phyloP scores from a whole-genome alignment of 495 filamentous ascomycete genomes.

The Hyphodiscus hymeniophilus region DNA sequence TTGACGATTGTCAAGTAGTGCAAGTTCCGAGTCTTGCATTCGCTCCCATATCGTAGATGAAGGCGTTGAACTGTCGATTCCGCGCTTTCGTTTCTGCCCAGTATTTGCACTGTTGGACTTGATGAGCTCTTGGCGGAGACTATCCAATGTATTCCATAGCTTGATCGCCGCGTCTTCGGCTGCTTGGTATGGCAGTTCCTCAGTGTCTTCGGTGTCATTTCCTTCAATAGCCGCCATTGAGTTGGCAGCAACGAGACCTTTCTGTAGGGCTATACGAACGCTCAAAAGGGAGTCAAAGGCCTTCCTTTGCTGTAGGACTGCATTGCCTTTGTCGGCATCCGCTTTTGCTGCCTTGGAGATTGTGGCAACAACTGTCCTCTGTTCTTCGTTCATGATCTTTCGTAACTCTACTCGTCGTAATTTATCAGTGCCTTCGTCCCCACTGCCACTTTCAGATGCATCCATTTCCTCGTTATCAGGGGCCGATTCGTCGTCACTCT shows the following conservation, averaged over 20 bases:
- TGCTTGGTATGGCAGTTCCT: conserved; percentile 48
- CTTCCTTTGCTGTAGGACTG: conserved; percentile 73
- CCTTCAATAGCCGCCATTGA: conserved; percentile 45
- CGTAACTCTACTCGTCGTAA: conserved; percentile 51
- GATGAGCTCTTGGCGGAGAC: conserved; percentile 54
- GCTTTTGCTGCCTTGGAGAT: conserved; percentile 66
- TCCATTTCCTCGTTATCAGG: conserved; percentile 28
- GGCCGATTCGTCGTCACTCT: conserved; percentile 32
- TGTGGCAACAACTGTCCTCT: conserved; percentile 57
- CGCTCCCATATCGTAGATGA: conserved; percentile 61
- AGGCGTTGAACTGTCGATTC: conserved; percentile 38
- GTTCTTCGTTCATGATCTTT: conserved; percentile 62
- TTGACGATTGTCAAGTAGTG: conserved; percentile 40
- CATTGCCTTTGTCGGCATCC: conserved; percentile 77
- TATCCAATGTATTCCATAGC: conserved; percentile 77
- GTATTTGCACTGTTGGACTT: conserved; percentile 25
- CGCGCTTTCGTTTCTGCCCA: conserved; percentile 53
- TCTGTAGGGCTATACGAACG: conserved; percentile 82
- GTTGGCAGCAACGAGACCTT: conserved; percentile 75
- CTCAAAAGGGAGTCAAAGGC: conserved; percentile 84
- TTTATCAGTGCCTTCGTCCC: conserved; percentile 30
- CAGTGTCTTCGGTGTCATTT: conserved; percentile 29
- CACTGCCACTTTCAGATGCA: conserved; percentile 32
- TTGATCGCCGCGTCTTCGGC: conserved; percentile 84
- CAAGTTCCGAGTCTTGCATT: conserved; percentile 53